Evolutionary conservation across 116 monocot genomes (phyloP).

Genomic region (Iris pallida): DNA sequence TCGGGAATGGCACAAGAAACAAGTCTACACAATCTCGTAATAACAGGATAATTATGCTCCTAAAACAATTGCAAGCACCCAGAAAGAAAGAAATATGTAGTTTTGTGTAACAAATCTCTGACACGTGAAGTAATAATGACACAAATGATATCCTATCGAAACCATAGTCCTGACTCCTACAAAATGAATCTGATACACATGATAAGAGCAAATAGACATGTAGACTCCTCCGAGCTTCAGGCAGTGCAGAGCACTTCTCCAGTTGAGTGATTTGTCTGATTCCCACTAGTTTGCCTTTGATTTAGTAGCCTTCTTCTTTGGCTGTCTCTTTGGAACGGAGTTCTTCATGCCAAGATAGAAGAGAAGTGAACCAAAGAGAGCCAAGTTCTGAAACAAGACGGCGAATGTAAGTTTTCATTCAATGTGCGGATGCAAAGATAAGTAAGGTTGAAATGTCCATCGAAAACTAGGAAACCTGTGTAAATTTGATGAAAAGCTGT

Average conservation of each 20-base stretch:
- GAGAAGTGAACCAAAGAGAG: conserved; percentile 68
- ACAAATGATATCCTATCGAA: background rate
- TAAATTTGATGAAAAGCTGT: conserved; percentile 53
- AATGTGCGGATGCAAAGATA: background rate
- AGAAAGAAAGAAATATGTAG: conserved; percentile 7
- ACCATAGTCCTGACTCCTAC: background rate
- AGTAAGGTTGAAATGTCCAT: background rate
- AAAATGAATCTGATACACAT: conserved; percentile 5
- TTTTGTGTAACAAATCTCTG: conserved; percentile 1
- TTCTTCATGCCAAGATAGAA: conserved; percentile 90
- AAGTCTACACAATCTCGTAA: too few species aligned
- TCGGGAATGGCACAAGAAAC: too few species aligned
- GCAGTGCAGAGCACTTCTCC: background rate
- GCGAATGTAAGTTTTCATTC: background rate
- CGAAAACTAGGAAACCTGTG: conserved; percentile 24
- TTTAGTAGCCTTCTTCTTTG: conserved; percentile 58
- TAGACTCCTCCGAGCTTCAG: background rate
- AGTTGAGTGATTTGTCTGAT: background rate
- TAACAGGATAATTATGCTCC: too few species aligned
- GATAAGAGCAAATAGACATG: conserved; percentile 1
- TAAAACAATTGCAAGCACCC: too few species aligned
- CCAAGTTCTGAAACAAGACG: conserved; percentile 54
- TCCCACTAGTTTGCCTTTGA: conserved; percentile 21
- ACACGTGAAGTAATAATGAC: background rate
- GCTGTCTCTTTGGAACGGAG: conserved; percentile 54